Percentiles rank a stretch among this genome's conserved stretches.
Conservation (phyloP, 2,329 filamentous ascomycete genomes). For the Fusarium ambrosium region DNA sequence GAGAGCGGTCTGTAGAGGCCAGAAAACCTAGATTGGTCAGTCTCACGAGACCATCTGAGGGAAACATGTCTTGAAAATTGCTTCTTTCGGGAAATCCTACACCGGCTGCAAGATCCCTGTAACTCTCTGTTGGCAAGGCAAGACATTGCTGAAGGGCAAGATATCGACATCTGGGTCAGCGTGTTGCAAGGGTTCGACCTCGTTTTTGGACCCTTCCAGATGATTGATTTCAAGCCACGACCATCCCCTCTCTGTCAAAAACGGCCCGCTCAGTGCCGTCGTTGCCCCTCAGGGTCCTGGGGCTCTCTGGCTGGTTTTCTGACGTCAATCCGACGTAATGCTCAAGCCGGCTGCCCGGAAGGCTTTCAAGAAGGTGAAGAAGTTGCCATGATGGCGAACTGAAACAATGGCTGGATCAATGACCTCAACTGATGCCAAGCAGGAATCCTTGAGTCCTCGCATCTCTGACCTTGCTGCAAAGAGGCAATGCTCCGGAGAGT, state of each 20-base stretch:
- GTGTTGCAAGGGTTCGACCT: neutral
- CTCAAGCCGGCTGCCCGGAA: neutral
- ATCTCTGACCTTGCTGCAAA: neutral
- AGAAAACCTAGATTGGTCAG: neutral
- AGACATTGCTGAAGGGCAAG: neutral
- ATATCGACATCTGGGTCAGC: neutral
- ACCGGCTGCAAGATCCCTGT: neutral
- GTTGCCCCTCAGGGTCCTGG: constrained; percentile 16
- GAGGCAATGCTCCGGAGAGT: neutral
- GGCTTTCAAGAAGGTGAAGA: neutral
- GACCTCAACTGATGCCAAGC: neutral
- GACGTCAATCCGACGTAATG: constrained; percentile 38
- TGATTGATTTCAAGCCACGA: neutral
- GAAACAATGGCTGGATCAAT: constrained; percentile 4
- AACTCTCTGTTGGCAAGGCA: neutral
- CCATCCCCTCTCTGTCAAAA: constrained; percentile 9
- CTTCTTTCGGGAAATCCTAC: constrained; percentile 1
- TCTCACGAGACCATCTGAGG: constrained; percentile 4
- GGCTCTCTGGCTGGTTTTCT: constrained; percentile 13
- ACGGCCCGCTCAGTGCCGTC: constrained; percentile 13
- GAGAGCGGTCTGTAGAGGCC: neutral
- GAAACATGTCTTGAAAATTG: constrained; percentile 6
- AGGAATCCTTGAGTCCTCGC: neutral
- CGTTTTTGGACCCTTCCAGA: constrained; percentile 15
- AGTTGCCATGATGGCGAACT: constrained; percentile 6